Conservation (phyloP, 805 yeast genomes). For the Candida morakotiae region DNA sequence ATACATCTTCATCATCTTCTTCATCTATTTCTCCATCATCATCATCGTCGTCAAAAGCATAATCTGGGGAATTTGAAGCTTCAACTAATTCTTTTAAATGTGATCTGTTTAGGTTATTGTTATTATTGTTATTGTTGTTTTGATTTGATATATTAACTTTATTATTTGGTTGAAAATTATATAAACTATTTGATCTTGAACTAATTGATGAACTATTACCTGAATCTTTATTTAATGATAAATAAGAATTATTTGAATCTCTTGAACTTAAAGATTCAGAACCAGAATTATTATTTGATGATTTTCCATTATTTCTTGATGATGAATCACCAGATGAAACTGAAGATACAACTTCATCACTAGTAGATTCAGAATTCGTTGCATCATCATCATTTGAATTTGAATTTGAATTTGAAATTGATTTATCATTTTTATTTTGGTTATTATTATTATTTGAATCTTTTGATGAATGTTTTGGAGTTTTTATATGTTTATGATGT, state of each 20-base stretch:
- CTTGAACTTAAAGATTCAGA: background rate
- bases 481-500: slow-evolving; percentile 2
- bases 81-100: slow-evolving; percentile 5
- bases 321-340: slow-evolving; percentile 3
- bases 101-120: background rate
- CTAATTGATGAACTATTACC: background rate
- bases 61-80: background rate
- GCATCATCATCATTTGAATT: background rate
- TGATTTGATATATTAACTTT: background rate
- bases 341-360: slow-evolving; percentile 3
- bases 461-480: background rate
- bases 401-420: background rate
- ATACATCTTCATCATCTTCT: slow-evolving; percentile 6
- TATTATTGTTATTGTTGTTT: background rate
- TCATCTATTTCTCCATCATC: background rate
- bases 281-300: background rate
- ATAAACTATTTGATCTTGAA: slow-evolving; percentile 2
- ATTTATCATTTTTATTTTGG: background rate
- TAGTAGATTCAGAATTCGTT: slow-evolving; percentile 1
- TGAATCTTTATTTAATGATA: slow-evolving; percentile 3
- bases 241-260: background rate
- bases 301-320: slow-evolving; percentile 1
- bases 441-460: background rate
- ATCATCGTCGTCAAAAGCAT: background rate
- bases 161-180: background rate